A percentile compares a stretch with the other conserved stretches of the same genome.
phyloP scores from a whole-genome alignment of 2,329 filamentous ascomycete genomes.

The Fusarium sp. region DNA sequence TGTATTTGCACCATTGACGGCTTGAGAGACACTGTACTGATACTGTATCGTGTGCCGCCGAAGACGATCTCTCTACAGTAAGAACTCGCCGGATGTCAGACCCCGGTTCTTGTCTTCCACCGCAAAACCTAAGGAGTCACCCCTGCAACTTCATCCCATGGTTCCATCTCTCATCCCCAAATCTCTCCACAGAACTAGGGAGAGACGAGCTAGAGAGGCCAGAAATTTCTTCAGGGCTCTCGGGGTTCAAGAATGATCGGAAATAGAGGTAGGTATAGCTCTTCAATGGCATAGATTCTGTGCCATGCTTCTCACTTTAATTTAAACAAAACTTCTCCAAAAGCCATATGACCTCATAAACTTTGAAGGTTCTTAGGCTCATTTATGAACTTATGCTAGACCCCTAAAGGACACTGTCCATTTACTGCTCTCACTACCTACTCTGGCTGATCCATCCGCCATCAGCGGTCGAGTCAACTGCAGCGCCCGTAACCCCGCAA shows the following conservation, averaged over 20 bases:
- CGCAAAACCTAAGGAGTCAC: slow-evolving; percentile 10
- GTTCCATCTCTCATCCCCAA: slow-evolving; percentile 27
- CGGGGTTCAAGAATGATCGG: no score
- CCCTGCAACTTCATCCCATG: slow-evolving; percentile 31
- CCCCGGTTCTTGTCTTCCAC: slow-evolving; percentile 18
- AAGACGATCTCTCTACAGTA: neutral
- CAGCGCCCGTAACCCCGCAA: slow-evolving; percentile 49
- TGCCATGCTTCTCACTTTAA: no score
- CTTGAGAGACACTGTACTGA: neutral
- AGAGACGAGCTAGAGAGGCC: neutral
- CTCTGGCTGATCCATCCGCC: slow-evolving; percentile 2
- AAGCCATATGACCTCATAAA: no score
- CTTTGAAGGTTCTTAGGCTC: no score
- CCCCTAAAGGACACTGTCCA: no score
- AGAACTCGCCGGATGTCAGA: neutral
- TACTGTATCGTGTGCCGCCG: accelerated
- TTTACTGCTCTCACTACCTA: neutral
- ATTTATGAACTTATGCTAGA: no score
- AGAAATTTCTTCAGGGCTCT: slow-evolving; percentile 7
- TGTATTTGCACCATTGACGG: slow-evolving; percentile 7
- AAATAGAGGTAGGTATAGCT: no score
- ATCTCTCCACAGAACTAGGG: slow-evolving; percentile 17
- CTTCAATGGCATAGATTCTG: no score
- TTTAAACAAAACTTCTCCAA: no score
- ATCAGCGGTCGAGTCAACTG: slow-evolving; percentile 16